Conservation (phyloP, 2,329 filamentous ascomycete genomes). For the Sporothrix luriei region DNA sequence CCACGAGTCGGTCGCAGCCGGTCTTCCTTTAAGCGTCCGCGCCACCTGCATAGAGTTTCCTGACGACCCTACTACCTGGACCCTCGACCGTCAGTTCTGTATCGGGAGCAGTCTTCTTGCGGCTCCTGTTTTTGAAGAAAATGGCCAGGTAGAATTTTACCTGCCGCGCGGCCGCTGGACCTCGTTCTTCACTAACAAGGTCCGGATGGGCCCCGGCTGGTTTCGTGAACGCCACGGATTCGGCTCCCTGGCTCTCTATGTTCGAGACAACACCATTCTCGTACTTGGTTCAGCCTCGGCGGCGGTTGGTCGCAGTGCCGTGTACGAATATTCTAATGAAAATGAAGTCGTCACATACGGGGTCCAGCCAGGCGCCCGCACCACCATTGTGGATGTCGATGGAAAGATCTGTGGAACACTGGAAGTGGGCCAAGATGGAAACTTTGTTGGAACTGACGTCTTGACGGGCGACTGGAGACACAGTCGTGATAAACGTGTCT, state of each 20-base stretch:
- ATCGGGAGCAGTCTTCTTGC: constrained; percentile 47
- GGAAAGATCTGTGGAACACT: not conserved
- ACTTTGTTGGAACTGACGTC: not conserved
- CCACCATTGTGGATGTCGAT: not conserved
- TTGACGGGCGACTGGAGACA: not conserved
- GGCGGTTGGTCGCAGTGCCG: not conserved
- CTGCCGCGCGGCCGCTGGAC: constrained; percentile 55
- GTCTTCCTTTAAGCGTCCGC: constrained; percentile 52
- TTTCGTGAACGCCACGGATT: constrained; percentile 63
- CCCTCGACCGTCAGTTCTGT: constrained; percentile 72
- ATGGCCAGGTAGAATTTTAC: constrained; percentile 68
- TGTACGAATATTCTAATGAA: constrained; percentile 1
- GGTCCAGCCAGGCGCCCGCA: not conserved
- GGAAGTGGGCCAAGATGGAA: not conserved
- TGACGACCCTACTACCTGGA: constrained; percentile 68
- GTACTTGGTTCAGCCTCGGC: not conserved
- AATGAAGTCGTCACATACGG: not conserved
- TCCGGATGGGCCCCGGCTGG: constrained; percentile 58
- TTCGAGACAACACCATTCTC: constrained; percentile 43
- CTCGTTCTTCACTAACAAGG: constrained; percentile 52
- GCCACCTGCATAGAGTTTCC: constrained; percentile 72
- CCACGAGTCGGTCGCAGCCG: not conserved
- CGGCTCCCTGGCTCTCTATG: constrained; percentile 60
- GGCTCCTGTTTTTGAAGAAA: constrained; percentile 46
- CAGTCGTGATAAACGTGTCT: not conserved